Percentiles rank a stretch among this genome's conserved stretches.
These are phyloP conservation scores for Hirsutella thompsonii DNA, from an alignment of 2,329 filamentous ascomycete genomes.

Conservation along the genomic window DNA sequence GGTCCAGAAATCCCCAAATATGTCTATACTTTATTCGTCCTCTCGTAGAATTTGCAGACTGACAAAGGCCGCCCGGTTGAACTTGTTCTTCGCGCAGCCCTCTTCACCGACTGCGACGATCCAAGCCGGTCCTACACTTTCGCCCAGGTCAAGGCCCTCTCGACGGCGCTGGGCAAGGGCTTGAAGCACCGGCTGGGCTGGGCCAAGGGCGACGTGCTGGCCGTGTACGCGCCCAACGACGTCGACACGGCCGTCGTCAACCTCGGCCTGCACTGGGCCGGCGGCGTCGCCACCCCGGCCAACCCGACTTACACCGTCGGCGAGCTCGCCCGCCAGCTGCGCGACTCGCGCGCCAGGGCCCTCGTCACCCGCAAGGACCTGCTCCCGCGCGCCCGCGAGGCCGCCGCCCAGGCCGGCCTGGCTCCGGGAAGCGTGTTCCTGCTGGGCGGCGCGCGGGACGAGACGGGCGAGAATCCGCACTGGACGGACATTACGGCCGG, in stretches of 20 bases:
- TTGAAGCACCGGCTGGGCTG: conserved; percentile 64
- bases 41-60: too few species aligned
- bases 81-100: conserved; percentile 36
- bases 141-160: conserved; percentile 48
- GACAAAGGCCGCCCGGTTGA: neutral
- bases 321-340: conserved; percentile 75
- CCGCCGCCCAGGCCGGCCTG: conserved; percentile 58
- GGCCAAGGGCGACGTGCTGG: conserved; percentile 73
- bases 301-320: conserved; percentile 78
- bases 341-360: conserved; percentile 61
- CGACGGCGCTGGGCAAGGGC: conserved; percentile 68
- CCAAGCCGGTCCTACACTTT: conserved; percentile 56
- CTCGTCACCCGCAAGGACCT: conserved; percentile 61
- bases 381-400: conserved; percentile 51
- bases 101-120: conserved; percentile 63
- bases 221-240: conserved; percentile 71
- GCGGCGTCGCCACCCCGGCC: conserved; percentile 69
- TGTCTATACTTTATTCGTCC: neutral
- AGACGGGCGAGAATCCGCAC: conserved; percentile 48
- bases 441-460: conserved; percentile 57
- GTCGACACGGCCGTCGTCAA: conserved; percentile 70
- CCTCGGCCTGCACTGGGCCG: conserved; percentile 74
- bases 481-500: conserved; percentile 55
- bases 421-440: conserved; percentile 60
- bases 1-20: too few species aligned